Evolutionary conservation across 2,329 filamentous ascomycete genomes (phyloP), one percentile per base, ranked within the genome.

Genomic region (Stachybotrys chlorohalonatus): DNA sequence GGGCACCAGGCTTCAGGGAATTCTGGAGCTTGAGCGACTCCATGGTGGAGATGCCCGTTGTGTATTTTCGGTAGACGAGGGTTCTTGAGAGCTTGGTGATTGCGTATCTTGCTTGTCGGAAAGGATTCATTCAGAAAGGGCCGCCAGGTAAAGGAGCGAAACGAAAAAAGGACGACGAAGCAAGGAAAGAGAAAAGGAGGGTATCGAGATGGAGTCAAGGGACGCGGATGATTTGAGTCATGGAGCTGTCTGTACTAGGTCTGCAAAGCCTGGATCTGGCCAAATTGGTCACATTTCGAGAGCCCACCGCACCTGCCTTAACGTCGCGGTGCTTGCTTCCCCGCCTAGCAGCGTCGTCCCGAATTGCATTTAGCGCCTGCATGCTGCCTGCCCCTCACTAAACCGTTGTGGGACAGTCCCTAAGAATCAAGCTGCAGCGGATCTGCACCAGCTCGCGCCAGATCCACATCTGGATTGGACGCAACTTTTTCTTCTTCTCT

Each of bases 21-120:
- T 94, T 95, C 77, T 86, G 90, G 60, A 95, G 77, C 66, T 84
- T 86, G 62, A 95, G 75, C 51, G 82, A 72, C 63, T 76, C 75
- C 77, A 80, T 78, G 63, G 63, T 65, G 46, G 46, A 47, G 46
- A 24, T 47, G 63, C 64, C 59, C 58, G 66, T 58, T 55, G 69
- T 72, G 62, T 72, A 68, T 58, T 61, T 55, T 66, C 70, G 66
- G 60, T 62, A 62, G 61, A 63, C 15, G 36, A 24, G 4, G 46
- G n/a, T 16, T n/a, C 11, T 52, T 54, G 62, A 60, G 17, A 47
- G 46, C 17, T 47, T 47, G 15, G 16, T 47, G 46, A 47, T 47
- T n/a, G 9, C 46, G 15, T 9, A n/a, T 47, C 17, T 60, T 62
- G 52, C 58, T 55, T 65, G 54, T 63, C 70, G 67, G 57, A 68